These are phyloP conservation scores for Aspergillus sp. DNA, from an alignment of 2,329 filamentous ascomycete species.

Conservation along the genomic window DNA sequence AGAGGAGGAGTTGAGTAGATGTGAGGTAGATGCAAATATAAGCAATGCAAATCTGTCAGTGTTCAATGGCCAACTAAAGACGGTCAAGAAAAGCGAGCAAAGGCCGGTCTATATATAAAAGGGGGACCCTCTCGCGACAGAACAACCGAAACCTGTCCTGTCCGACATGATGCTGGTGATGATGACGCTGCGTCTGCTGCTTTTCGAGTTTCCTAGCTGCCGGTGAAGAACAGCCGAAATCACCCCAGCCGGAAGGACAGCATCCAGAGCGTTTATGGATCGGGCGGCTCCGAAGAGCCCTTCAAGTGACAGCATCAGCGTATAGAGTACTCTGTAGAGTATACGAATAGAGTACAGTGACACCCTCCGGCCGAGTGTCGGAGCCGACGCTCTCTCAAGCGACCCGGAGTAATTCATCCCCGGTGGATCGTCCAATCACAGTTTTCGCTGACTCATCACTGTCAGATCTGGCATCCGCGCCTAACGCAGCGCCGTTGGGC, in stretches of 20 bases:
- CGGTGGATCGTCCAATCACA: background rate
- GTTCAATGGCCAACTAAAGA: background rate
- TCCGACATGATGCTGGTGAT: background rate
- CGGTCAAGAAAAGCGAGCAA: background rate
- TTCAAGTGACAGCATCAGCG: conserved; percentile 1
- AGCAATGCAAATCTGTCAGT: background rate
- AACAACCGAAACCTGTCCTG: background rate
- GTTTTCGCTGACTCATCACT: background rate
- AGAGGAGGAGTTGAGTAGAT: background rate
- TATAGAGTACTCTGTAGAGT: background rate
- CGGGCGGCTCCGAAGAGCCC: background rate
- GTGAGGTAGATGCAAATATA: background rate
- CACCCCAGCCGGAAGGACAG: conserved; percentile 19
- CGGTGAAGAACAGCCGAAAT: conserved; percentile 15
- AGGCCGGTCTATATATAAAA: background rate
- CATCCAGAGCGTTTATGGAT: conserved; percentile 8
- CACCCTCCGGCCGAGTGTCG: conserved; percentile 16
- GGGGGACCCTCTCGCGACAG: background rate
- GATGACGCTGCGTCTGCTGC: background rate
- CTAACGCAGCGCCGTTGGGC: background rate
- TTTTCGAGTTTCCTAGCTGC: background rate
- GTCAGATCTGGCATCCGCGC: background rate
- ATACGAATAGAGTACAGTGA: background rate
- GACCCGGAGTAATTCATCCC: background rate
- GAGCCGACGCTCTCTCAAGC: conserved; percentile 7